These are phyloP conservation scores for Fomes fomentarius DNA, from an alignment of 1,284 basidiomycete species.

Conservation along the genomic window DNA sequence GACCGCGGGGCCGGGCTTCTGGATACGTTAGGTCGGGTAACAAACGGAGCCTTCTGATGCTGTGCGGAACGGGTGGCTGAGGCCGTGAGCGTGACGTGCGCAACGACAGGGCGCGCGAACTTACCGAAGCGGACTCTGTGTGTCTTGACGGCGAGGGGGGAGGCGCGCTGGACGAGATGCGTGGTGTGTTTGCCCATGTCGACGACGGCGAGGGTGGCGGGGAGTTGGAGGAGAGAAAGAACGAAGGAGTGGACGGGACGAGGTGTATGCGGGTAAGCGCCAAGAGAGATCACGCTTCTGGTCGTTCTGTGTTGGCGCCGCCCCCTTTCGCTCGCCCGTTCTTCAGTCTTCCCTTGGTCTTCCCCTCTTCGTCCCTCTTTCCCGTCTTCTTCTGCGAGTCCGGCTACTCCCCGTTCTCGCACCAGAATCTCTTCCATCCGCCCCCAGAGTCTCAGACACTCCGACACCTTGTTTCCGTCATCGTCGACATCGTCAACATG, in stretches of 20 bases:
- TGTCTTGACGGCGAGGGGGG: constrained; percentile 12
- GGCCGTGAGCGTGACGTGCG: constrained; percentile 14
- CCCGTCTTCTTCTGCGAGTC: constrained; percentile 11
- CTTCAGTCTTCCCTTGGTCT: neutral
- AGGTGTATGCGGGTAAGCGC: neutral
- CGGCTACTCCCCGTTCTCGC: constrained; percentile 12
- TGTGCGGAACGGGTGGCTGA: constrained; percentile 17
- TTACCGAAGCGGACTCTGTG: constrained; percentile 23
- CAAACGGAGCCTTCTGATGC: constrained; percentile 20
- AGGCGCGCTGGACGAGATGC: constrained; percentile 23
- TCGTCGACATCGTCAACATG: constrained; percentile 29
- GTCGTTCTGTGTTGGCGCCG: constrained; percentile 1
- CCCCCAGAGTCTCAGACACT: constrained; percentile 5
- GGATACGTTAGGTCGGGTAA: constrained; percentile 11
- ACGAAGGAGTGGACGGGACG: neutral
- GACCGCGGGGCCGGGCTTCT: constrained; percentile 21
- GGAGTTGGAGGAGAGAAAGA: constrained; percentile 1
- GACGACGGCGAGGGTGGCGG: constrained; percentile 1
- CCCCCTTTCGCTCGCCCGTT: constrained; percentile 1
- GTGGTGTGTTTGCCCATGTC: constrained; percentile 27
- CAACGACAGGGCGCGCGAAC: neutral
- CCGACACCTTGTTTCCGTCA: neutral
- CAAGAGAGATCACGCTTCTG: neutral
- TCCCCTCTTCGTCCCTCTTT: neutral
- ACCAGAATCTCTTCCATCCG: neutral